These are phyloP conservation scores for Picochlorum sp. DNA, from an alignment of 139 green algal genomes.

Conservation along the genomic window DNA sequence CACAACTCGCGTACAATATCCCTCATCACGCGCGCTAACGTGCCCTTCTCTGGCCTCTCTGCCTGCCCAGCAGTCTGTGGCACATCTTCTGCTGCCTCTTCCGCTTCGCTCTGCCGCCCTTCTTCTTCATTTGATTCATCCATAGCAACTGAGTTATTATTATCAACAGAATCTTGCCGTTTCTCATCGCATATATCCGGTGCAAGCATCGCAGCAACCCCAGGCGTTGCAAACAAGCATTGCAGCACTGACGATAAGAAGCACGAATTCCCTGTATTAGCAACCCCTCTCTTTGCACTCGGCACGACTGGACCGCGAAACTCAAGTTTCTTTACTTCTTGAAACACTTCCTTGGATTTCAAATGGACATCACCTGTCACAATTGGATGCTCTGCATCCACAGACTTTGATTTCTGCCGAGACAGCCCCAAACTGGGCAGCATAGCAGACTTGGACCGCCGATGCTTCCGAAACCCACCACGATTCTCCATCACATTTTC, in stretches of 20 bases:
- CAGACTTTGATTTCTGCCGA: too few species aligned
- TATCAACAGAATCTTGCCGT: not conserved
- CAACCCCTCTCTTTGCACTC: not conserved
- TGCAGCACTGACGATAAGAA: slow-evolving; percentile 55
- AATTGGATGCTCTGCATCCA: slow-evolving; percentile 1
- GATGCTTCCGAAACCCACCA: not conserved
- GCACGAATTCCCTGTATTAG: slow-evolving; percentile 47
- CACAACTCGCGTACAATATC: not conserved
- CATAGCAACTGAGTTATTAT: not conserved
- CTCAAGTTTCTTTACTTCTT: not conserved
- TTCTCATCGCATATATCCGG: not conserved
- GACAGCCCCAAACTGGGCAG: not conserved
- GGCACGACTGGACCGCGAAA: not conserved
- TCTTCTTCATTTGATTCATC: not conserved
- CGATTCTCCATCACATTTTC: not conserved
- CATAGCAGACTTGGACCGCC: not conserved
- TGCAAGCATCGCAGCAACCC: slow-evolving; percentile 34
- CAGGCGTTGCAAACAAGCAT: slow-evolving; percentile 45
- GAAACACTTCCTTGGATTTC: slow-evolving; percentile 5
- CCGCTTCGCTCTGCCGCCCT: not conserved
- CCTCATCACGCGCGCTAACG: not conserved
- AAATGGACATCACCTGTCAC: not conserved
- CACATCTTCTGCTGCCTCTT: not conserved
- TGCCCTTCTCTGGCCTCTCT: not conserved
- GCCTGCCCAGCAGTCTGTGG: not conserved